These are phyloP conservation scores for Trametes villosa DNA, from an alignment of 768 basidiomycete genomes.

Conservation along the genomic window DNA sequence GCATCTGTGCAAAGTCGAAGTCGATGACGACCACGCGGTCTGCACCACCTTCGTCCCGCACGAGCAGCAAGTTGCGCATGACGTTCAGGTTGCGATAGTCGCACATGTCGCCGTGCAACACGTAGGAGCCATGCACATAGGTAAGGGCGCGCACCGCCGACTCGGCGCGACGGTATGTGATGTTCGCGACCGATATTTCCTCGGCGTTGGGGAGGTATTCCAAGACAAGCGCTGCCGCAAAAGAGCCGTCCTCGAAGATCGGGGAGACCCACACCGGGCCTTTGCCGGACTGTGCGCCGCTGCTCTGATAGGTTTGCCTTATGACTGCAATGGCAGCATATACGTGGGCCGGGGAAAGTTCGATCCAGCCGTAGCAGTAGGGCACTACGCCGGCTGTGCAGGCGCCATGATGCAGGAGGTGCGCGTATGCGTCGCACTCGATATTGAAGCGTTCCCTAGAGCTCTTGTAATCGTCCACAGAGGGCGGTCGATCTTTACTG, in stretches of 20 bases:
- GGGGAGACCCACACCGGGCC: slow-evolving; percentile 1
- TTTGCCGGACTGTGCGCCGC: slow-evolving; percentile 8
- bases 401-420: slow-evolving; percentile 20
- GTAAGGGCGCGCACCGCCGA: not conserved
- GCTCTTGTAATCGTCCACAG: not conserved
- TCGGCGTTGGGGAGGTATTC: slow-evolving; percentile 1
- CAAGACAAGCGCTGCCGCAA: not conserved
- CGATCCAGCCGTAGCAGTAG: slow-evolving; percentile 24
- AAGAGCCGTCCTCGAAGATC: not conserved
- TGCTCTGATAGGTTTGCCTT: not conserved
- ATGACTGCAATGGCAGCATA: not conserved
- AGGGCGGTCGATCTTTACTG: not conserved
- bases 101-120: not conserved
- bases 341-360: slow-evolving; percentile 13
- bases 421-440: slow-evolving; percentile 18
- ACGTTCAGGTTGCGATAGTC: not conserved
- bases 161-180: not conserved
- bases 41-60: not conserved
- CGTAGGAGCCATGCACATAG: not conserved
- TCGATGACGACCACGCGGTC: not conserved
- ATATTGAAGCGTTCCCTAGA: slow-evolving; percentile 4
- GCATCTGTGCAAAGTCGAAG: not conserved
- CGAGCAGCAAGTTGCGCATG: not conserved
- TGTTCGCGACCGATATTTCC: not conserved
- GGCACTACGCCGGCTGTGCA: slow-evolving; percentile 18